Conservation (phyloP, 2,329 filamentous ascomycete species). For the Drechslerella stenobrocha region DNA sequence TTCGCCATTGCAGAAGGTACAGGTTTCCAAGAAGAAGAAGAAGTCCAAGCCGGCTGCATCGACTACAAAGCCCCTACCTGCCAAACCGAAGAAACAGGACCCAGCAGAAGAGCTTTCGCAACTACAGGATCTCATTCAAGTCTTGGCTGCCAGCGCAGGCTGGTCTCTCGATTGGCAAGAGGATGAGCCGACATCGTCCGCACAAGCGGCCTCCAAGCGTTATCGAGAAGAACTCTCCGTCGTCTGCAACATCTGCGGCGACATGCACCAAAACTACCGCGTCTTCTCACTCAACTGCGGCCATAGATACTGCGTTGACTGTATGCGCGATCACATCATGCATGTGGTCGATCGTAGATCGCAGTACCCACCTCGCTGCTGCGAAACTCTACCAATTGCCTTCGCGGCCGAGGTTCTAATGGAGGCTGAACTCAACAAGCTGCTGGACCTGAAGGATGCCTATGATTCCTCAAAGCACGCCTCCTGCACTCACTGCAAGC, state of each 20-base stretch:
- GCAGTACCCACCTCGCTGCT: slow-evolving; percentile 35
- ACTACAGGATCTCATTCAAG: slow-evolving; percentile 40
- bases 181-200: slow-evolving; percentile 26
- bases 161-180: slow-evolving; percentile 39
- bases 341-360: slow-evolving; percentile 30
- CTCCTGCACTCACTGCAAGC: slow-evolving; percentile 30
- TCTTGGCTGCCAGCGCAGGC: slow-evolving; percentile 21
- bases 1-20: slow-evolving; percentile 1
- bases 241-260: slow-evolving; percentile 41
- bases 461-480: slow-evolving; percentile 37
- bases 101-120: slow-evolving; percentile 39
- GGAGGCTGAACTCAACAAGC: slow-evolving; percentile 21
- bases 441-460: slow-evolving; percentile 30
- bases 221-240: slow-evolving; percentile 33
- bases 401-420: slow-evolving; percentile 44
- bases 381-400: slow-evolving; percentile 28
- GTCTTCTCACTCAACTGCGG: slow-evolving; percentile 32
- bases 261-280: slow-evolving; percentile 29
- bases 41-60: neutral
- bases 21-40: slow-evolving; percentile 4
- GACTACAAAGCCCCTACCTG: neutral
- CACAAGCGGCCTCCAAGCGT: slow-evolving; percentile 26
- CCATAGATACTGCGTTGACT: slow-evolving; percentile 42
- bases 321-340: slow-evolving; percentile 34
- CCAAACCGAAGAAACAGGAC: neutral